phyloP scores from a whole-genome alignment of 148 eudicot species.

The Rhododendron ovatum region DNA sequence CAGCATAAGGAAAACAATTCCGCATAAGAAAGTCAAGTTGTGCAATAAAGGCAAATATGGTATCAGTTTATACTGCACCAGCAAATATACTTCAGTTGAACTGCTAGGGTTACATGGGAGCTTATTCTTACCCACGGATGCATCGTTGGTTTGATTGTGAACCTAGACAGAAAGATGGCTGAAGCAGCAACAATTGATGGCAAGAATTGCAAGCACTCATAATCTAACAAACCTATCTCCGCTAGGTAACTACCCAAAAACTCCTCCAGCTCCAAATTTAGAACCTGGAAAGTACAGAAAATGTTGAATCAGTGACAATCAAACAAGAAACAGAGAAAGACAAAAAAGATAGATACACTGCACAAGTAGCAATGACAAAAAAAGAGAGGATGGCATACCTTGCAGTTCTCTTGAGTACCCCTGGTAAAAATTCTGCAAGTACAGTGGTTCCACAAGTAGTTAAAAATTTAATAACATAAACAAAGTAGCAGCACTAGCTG shows the following conservation, averaged over 20 bases:
- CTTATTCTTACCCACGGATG: not conserved
- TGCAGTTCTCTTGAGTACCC: slow-evolving; percentile 16
- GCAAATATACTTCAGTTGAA: slow-evolving; percentile 16
- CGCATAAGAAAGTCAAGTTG: not conserved
- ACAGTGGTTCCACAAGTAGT: not conserved
- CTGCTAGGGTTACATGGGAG: not conserved
- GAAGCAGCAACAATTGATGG: slow-evolving; percentile 68
- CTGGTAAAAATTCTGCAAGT: not conserved
- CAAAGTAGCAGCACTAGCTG: not conserved
- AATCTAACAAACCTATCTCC: slow-evolving; percentile 30
- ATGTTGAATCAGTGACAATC: not conserved
- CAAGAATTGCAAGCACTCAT: slow-evolving; percentile 38
- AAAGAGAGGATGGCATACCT: slow-evolving; percentile 23
- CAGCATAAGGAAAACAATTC: not conserved
- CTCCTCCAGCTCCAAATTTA: slow-evolving; percentile 43
- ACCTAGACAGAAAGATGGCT: slow-evolving; percentile 46
- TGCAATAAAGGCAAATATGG: not conserved
- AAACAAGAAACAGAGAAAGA: slow-evolving; percentile 1
- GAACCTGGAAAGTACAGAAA: slow-evolving; percentile 18
- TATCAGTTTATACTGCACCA: slow-evolving; percentile 17
- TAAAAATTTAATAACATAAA: not conserved
- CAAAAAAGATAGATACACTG: not conserved
- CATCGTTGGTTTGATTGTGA: slow-evolving; percentile 37
- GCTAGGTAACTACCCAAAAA: slow-evolving; percentile 32
- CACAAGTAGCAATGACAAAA: not conserved